phyloP scores from a whole-genome alignment of 352 stramenopile genomes.

The Phytophthora constricta region DNA sequence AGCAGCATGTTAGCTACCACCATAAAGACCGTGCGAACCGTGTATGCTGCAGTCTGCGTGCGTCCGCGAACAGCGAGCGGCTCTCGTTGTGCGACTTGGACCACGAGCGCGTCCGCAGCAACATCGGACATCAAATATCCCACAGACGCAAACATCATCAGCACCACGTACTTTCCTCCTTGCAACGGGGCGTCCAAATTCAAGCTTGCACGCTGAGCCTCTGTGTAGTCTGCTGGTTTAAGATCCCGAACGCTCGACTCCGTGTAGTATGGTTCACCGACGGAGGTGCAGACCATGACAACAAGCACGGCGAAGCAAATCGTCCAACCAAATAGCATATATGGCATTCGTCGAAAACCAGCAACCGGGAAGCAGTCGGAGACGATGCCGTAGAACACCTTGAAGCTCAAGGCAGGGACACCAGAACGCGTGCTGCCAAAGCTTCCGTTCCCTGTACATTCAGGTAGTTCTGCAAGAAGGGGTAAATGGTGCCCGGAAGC shows the following conservation, averaged over 20 bases:
- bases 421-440: not conserved
- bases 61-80: not conserved
- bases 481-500: not conserved
- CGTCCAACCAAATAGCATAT: not conserved
- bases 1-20: slow-evolving; percentile 8
- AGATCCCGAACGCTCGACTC: not conserved
- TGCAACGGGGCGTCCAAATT: not conserved
- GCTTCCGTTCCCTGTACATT: not conserved
- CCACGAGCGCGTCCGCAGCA: not conserved
- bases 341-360: not conserved
- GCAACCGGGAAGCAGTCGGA: not conserved
- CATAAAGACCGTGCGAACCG: not conserved
- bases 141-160: not conserved
- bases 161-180: not conserved
- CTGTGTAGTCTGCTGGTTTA: not conserved
- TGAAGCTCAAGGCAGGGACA: slow-evolving; percentile 1
- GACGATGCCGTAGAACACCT: slow-evolving; percentile 1
- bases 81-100: not conserved
- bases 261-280: not conserved
- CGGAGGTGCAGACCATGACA: not conserved
- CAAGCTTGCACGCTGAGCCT: not conserved
- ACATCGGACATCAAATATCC: not conserved
- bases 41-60: not conserved
- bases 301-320: not conserved
- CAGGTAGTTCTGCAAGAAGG: slow-evolving; percentile 1